Evolutionary conservation across 1,284 basidiomycete genomes (phyloP).

Genomic region (Apiotrichum gracile): DNA sequence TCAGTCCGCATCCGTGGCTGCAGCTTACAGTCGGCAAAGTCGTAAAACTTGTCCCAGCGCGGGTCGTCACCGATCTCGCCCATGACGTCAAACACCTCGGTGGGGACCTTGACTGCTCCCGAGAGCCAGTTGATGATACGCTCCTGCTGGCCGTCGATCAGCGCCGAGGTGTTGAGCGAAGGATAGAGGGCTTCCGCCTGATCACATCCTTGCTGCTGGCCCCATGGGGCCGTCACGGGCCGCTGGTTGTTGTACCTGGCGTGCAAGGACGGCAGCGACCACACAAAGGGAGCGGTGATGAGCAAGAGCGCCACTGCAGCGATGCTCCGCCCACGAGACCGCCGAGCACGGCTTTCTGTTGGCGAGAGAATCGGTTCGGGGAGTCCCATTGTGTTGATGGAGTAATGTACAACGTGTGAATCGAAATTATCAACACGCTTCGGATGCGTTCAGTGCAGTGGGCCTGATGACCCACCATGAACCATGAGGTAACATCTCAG

Average conservation of each 20-base stretch:
- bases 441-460: too few species aligned
- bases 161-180: slow-evolving; percentile 17
- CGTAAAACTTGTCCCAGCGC: slow-evolving; percentile 44
- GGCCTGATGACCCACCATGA: too few species aligned
- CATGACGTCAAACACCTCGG: slow-evolving; percentile 47
- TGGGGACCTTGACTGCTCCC: slow-evolving; percentile 40
- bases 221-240: neutral
- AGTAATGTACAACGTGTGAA: neutral
- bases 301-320: too few species aligned
- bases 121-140: slow-evolving; percentile 33
- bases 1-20: neutral
- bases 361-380: neutral
- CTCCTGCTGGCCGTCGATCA: slow-evolving; percentile 26
- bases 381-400: neutral
- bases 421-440: too few species aligned
- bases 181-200: slow-evolving; percentile 19
- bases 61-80: slow-evolving; percentile 42
- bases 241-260: neutral
- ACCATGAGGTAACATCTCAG: too few species aligned
- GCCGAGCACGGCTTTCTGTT: neutral
- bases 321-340: too few species aligned
- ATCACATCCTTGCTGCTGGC: slow-evolving; percentile 9
- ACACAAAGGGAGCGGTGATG: neutral
- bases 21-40: slow-evolving; percentile 41
- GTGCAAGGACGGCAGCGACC: neutral